Evolutionary conservation across 805 yeast genomes (phyloP).

Genomic region (Suhomyces faveliae): DNA sequence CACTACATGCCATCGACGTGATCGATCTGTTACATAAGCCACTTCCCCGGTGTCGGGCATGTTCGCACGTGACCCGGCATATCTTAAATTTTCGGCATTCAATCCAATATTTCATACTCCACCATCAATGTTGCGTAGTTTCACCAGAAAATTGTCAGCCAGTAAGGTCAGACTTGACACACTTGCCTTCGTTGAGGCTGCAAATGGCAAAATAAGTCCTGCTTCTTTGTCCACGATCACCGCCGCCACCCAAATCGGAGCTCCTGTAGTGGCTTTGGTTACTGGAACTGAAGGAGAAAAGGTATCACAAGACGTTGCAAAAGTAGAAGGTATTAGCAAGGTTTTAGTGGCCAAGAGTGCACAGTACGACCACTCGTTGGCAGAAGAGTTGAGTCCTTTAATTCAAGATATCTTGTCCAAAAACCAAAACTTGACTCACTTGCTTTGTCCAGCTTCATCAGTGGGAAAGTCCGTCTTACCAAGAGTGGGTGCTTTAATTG

Average conservation of each 20-base stretch:
- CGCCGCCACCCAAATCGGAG: constrained; percentile 76
- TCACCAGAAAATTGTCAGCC: constrained; percentile 43
- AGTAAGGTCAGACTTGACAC: constrained; percentile 41
- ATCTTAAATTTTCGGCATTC: neutral
- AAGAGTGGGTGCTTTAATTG: constrained; percentile 79
- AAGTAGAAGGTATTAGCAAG: constrained; percentile 52
- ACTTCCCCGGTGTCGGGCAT: neutral
- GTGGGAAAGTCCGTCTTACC: constrained; percentile 87
- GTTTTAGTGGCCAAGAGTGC: constrained; percentile 58
- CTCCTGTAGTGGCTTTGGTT: constrained; percentile 76
- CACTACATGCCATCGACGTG: neutral
- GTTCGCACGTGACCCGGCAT: neutral
- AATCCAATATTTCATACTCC: neutral
- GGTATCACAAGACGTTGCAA: constrained; percentile 47
- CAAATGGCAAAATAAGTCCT: constrained; percentile 55
- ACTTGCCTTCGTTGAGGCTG: constrained; percentile 70
- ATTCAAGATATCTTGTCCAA: constrained; percentile 45
- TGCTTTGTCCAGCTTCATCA: constrained; percentile 79
- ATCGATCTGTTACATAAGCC: neutral
- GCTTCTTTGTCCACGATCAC: constrained; percentile 68
- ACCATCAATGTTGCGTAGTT: constrained; percentile 7
- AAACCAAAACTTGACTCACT: constrained; percentile 57
- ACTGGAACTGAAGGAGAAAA: constrained; percentile 61
- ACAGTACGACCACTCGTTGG: constrained; percentile 66
- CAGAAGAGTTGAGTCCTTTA: constrained; percentile 80